phyloP scores from a whole-genome alignment of 2,329 filamentous ascomycete species.

The Plenodomus tracheiphilus region DNA sequence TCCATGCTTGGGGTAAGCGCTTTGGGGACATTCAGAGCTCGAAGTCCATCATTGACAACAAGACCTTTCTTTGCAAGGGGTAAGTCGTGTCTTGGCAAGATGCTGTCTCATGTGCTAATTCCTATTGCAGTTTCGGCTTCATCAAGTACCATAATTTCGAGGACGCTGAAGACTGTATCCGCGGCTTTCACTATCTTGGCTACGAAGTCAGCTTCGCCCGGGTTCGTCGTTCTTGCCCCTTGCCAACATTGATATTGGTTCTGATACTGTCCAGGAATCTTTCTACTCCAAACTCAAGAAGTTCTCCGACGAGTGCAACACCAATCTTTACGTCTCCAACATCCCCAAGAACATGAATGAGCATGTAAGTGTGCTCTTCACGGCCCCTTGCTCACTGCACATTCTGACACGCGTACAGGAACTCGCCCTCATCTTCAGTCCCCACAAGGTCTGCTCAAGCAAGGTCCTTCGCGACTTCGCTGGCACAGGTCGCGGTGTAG shows the following conservation, averaged over 20 bases:
- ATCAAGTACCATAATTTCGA: slow-evolving; percentile 89
- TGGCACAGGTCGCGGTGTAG: slow-evolving; percentile 93
- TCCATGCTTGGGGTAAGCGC: slow-evolving; percentile 78
- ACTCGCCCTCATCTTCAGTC: slow-evolving; percentile 75
- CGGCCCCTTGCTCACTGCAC: neutral
- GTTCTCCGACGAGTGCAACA: slow-evolving; percentile 84
- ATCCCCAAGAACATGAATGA: slow-evolving; percentile 91
- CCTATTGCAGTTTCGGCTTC: slow-evolving; percentile 78
- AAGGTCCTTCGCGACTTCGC: slow-evolving; percentile 91
- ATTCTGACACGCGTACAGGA: slow-evolving; percentile 56
- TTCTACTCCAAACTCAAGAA: slow-evolving; percentile 98
- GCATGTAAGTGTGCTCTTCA: slow-evolving; percentile 63
- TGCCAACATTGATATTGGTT: neutral
- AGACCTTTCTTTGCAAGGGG: slow-evolving; percentile 95
- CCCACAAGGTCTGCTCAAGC: slow-evolving; percentile 85
- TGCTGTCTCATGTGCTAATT: slow-evolving; percentile 9
- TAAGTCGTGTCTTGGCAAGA: slow-evolving; percentile 47
- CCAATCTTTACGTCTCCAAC: slow-evolving; percentile 98
- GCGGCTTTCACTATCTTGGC: slow-evolving; percentile 88
- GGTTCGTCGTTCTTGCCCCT: slow-evolving; percentile 55
- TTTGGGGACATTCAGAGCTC: slow-evolving; percentile 95
- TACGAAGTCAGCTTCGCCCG: slow-evolving; percentile 98
- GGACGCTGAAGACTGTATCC: slow-evolving; percentile 93
- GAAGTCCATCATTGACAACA: slow-evolving; percentile 97
- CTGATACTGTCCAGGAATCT: slow-evolving; percentile 64